Conservation (phyloP, 78 protist species). For the Isochrysis galbana region DNA sequence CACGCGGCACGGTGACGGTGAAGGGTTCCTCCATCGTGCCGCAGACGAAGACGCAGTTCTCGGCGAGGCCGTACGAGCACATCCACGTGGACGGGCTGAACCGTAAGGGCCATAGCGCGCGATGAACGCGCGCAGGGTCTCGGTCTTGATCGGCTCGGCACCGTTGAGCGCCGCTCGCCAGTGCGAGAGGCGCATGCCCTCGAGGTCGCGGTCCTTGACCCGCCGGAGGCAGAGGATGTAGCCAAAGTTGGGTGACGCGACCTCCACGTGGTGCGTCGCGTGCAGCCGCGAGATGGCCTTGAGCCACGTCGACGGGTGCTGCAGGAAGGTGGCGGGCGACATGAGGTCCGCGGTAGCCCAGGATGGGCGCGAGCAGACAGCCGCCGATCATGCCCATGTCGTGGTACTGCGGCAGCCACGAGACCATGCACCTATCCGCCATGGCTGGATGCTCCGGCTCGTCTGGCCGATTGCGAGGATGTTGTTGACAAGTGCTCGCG, state of each 20-base stretch:
- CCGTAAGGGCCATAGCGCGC: background rate
- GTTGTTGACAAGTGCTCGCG: too few relatives aligned
- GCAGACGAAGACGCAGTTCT: background rate
- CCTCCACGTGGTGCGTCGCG: background rate
- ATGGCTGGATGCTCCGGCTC: too few relatives aligned
- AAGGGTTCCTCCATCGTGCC: background rate
- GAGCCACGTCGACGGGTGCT: background rate
- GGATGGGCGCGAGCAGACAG: background rate
- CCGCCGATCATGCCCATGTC: constrained; percentile 24
- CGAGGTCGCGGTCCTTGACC: too few relatives aligned
- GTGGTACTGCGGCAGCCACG: constrained; percentile 32
- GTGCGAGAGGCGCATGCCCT: background rate
- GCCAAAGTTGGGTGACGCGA: background rate
- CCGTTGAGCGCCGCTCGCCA: background rate
- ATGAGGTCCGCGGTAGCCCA: background rate
- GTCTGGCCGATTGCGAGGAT: too few relatives aligned
- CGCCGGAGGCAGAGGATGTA: too few relatives aligned
- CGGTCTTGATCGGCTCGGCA: background rate
- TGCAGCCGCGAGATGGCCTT: background rate
- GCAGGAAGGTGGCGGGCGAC: background rate
- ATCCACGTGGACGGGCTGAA: background rate
- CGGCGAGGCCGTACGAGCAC: background rate
- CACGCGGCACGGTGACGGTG: background rate
- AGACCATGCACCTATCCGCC: background rate
- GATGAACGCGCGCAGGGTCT: background rate